A percentile compares a stretch with the other conserved stretches of the same genome.
These are phyloP conservation scores for Coemansia sp. DNA, from an alignment of 192 early-diverging fungal genomes.

Conservation along the genomic window DNA sequence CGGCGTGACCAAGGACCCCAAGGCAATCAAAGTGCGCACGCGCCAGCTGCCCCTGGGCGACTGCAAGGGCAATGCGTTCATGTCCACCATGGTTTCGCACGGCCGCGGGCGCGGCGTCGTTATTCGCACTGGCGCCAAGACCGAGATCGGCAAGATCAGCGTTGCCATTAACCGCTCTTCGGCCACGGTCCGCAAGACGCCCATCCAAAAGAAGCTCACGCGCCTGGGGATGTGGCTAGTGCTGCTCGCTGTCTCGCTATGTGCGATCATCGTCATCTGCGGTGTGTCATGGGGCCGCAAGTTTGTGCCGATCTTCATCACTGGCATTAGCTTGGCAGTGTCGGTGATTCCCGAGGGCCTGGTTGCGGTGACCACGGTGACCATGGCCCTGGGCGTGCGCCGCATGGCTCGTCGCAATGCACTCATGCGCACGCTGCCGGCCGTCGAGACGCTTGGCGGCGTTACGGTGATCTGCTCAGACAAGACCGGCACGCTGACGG, in stretches of 20 bases:
- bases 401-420: conserved; percentile 88
- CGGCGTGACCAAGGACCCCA: conserved; percentile 62
- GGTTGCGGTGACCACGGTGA: conserved; percentile 95
- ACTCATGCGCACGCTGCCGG: conserved; percentile 88
- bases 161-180: conserved; percentile 71
- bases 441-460: conserved; percentile 93
- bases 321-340: conserved; percentile 89
- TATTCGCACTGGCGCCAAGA: conserved; percentile 79
- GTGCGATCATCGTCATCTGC: conserved; percentile 81
- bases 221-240: conserved; percentile 85
- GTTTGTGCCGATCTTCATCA: conserved; percentile 69
- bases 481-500: conserved; percentile 95
- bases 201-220: conserved; percentile 73
- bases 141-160: conserved; percentile 95
- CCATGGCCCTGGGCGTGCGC: conserved; percentile 95
- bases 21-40: conserved; percentile 49
- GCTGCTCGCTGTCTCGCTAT: conserved; percentile 74
- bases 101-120: conserved; percentile 93
- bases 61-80: conserved; percentile 95
- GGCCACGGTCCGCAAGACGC: conserved; percentile 56
- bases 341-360: conserved; percentile 98
- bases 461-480: conserved; percentile 98
- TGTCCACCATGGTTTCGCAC: conserved; percentile 88
- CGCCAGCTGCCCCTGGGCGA: conserved; percentile 73
- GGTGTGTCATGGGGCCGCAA: conserved; percentile 68